These are phyloP conservation scores for Aspergillus sclerotioniger DNA, from an alignment of 495 filamentous ascomycete species.

Conservation along the genomic window DNA sequence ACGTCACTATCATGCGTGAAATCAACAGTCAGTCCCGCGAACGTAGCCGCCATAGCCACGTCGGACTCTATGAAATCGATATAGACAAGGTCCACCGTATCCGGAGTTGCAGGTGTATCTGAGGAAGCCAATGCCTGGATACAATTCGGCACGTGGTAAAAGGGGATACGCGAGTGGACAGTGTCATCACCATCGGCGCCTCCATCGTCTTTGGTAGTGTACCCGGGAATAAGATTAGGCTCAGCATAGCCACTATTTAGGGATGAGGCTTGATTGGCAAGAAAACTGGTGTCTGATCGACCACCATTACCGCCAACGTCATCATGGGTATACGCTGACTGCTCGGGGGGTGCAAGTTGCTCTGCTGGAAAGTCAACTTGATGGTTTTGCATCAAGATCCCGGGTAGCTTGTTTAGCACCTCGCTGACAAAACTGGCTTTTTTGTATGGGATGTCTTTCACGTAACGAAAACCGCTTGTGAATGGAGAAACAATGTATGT, in stretches of 20 bases:
- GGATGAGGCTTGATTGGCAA: constrained; percentile 28
- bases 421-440: constrained; percentile 67
- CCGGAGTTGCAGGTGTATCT: constrained; percentile 42
- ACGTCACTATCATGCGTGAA: constrained; percentile 55
- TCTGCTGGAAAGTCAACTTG: constrained; percentile 15
- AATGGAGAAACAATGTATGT: constrained; percentile 88
- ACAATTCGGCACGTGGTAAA: constrained; percentile 78
- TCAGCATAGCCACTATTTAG: constrained; percentile 13
- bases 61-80: constrained; percentile 85
- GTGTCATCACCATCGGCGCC: constrained; percentile 92
- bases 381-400: constrained; percentile 43
- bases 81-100: constrained; percentile 82
- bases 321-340: constrained; percentile 22
- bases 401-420: constrained; percentile 70
- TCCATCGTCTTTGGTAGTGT: constrained; percentile 84
- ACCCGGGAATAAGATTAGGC: constrained; percentile 63
- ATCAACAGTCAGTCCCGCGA: constrained; percentile 56
- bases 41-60: constrained; percentile 69
- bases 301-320: neutral
- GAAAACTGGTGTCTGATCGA: neutral
- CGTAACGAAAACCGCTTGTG: constrained; percentile 71
- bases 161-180: constrained; percentile 68
- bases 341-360: constrained; percentile 41
- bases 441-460: constrained; percentile 74
- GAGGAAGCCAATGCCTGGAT: constrained; percentile 67